phyloP scores from a whole-genome alignment of 2,329 filamentous ascomycete species.

The Didymella lethalis region DNA sequence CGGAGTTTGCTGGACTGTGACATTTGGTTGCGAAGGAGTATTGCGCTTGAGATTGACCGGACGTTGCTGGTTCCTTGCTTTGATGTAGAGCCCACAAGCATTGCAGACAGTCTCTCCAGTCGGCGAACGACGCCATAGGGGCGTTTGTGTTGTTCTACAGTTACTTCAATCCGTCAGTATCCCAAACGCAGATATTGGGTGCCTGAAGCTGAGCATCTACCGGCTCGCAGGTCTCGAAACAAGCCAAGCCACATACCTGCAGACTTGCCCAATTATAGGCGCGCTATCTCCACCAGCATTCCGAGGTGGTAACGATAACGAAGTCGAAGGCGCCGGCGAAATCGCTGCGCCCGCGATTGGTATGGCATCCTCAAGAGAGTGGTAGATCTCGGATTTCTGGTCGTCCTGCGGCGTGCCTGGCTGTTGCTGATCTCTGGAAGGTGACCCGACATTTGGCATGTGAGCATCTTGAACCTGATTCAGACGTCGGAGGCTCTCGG shows the following conservation, averaged over 20 bases:
- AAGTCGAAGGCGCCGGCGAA: conserved; percentile 33
- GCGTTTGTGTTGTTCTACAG: conserved; percentile 91
- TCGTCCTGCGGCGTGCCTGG: conserved; percentile 31
- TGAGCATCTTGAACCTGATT: conserved; percentile 54
- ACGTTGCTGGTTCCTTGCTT: conserved; percentile 88
- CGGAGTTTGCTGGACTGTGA: conserved; percentile 52
- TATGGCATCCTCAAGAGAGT: conserved; percentile 52
- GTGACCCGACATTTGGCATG: conserved; percentile 28
- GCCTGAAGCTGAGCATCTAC: background rate
- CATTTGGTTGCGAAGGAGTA: conserved; percentile 51
- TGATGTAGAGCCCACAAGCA: conserved; percentile 92
- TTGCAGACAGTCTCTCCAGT: conserved; percentile 97
- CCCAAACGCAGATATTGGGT: conserved; percentile 9
- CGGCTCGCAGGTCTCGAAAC: conserved; percentile 1
- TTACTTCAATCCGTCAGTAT: conserved; percentile 68
- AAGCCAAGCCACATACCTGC: conserved; percentile 65
- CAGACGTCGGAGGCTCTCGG: conserved; percentile 55
- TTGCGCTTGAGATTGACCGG: conserved; percentile 90
- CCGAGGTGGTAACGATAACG: conserved; percentile 28
- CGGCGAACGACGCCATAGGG: conserved; percentile 91
- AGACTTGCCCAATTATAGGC: conserved; percentile 68
- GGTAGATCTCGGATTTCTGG: conserved; percentile 46
- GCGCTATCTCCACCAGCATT: conserved; percentile 38
- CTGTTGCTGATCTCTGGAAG: conserved; percentile 29
- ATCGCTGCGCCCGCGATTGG: conserved; percentile 37